Percentiles rank a stretch among this genome's conserved stretches.
These are phyloP conservation scores for Trichoderma breve DNA, from an alignment of 2,329 filamentous ascomycete species.

Conservation along the genomic window DNA sequence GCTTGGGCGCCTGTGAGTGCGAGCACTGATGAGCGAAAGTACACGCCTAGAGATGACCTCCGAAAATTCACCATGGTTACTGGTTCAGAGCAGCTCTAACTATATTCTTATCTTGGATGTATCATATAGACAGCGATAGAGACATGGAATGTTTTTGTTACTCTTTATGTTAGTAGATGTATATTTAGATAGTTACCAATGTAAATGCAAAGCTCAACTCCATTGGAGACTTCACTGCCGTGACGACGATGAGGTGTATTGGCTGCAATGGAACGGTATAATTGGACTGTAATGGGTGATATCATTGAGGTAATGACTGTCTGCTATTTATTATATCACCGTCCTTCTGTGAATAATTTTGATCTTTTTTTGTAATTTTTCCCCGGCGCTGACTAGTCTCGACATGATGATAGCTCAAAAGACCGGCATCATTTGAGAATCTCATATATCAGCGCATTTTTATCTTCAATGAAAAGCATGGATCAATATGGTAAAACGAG, in stretches of 20 bases:
- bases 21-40: constrained; percentile 24
- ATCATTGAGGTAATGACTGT: background rate
- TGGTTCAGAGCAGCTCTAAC: background rate
- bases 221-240: background rate
- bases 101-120: background rate
- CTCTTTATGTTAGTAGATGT: background rate
- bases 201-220: background rate
- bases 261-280: background rate
- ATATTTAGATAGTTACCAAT: background rate
- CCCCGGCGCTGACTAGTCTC: background rate
- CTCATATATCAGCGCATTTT: background rate
- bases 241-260: background rate
- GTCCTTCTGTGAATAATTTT: background rate
- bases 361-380: background rate
- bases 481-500: background rate
- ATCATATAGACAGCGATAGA: background rate
- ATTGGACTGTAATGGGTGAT: background rate
- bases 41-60: background rate
- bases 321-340: background rate
- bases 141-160: background rate
- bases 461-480: background rate
- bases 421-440: background rate
- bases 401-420: background rate
- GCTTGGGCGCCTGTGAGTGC: constrained; percentile 29
- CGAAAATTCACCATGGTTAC: background rate